Evolutionary conservation across 2,329 filamentous ascomycete genomes (phyloP).

Genomic region (Aspergillus sp.): DNA sequence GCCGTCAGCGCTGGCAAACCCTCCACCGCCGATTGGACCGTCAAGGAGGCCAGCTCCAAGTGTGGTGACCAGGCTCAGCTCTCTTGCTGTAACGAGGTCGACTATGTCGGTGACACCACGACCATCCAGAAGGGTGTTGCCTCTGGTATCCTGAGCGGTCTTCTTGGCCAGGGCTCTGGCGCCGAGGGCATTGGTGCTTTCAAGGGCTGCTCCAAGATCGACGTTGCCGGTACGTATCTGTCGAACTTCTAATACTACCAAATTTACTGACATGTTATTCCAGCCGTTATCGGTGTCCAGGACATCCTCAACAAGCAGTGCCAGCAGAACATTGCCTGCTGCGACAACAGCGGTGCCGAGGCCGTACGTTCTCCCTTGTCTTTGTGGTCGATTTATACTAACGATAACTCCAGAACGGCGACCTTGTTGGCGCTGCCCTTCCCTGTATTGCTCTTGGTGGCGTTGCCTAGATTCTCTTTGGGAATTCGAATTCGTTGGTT

Average conservation of each 20-base stretch:
- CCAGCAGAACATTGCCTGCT: conserved; percentile 41
- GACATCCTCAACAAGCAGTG: conserved; percentile 37
- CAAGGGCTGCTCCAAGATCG: conserved; percentile 41
- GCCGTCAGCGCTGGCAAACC: conserved; percentile 23
- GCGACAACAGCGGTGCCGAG: conserved; percentile 27
- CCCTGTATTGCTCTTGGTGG: conserved; percentile 39
- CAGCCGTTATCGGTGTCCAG: conserved; percentile 21
- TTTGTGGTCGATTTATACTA: fast-evolving
- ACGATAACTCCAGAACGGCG: conserved; percentile 21
- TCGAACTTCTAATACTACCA: background rate
- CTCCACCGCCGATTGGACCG: conserved; percentile 29
- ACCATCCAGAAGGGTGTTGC: conserved; percentile 30
- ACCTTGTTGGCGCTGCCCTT: conserved; percentile 32
- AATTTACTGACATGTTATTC: background rate
- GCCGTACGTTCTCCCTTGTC: conserved; percentile 23
- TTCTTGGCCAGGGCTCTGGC: conserved; percentile 32
- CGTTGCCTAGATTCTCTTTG: conserved; percentile 26
- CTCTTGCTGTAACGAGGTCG: conserved; percentile 40
- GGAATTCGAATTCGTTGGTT: background rate
- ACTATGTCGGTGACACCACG: conserved; percentile 32
- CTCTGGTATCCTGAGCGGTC: conserved; percentile 30
- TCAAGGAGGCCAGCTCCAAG: conserved; percentile 33
- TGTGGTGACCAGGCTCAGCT: conserved; percentile 37
- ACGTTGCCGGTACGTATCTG: conserved; percentile 20
- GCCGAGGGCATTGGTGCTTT: conserved; percentile 35